Base-by-base conservation (phyloP, 768 basidiomycete species). In the Filobasidium wieringae region DNA sequence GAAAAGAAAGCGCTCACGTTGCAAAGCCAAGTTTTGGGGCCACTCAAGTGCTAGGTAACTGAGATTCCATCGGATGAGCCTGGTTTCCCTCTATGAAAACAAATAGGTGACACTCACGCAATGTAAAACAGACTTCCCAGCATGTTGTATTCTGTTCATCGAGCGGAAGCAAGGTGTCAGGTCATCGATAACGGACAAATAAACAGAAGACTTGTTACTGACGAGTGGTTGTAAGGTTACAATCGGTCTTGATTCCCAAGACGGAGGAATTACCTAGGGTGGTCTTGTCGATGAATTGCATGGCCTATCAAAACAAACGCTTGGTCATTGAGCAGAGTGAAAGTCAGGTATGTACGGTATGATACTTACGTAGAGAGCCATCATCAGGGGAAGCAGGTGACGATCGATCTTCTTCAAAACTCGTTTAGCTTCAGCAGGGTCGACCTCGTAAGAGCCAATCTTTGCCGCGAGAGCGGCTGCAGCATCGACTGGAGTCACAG, bases 231-330 rank as follows among this genome's bases (percentile, higher is more conserved):
- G 52, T 53, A 33, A 53, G 19, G 11, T 63, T 19, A 8, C 54
- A 63, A 26, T 66, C 64, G 2, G 36, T 57, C 58, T 62, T 66
- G 59, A 69, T 63, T 3, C 68, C 68, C 9, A 69, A 43, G 49
- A 67, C 65, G 26, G 64, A 55, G 6, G 60, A 61, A 11, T 43
- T 53, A 14, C 66, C 66, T 0, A 69, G 55, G 4, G 66, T 69
- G 3, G 68, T 67, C 57, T 69, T 69, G 56, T 67, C 66, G 17
- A 63, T 59, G 47, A 69, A 67, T 43, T 64, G 66, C 9, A 64
- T 58, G 33, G 55, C n/a, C n/a, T n/a, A n/a, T n/a, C n/a, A n/a
- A n/a, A n/a, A n/a, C n/a, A n/a, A n/a, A n/a, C n/a, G n/a, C n/a
- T n/a, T n/a, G n/a, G n/a, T n/a, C n/a, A n/a, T n/a, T n/a, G n/a